Evolutionary conservation across 2,329 filamentous ascomycete genomes (phyloP), one percentile per base, ranked within the genome.

Genomic region (Pestalotiopsis sp.): DNA sequence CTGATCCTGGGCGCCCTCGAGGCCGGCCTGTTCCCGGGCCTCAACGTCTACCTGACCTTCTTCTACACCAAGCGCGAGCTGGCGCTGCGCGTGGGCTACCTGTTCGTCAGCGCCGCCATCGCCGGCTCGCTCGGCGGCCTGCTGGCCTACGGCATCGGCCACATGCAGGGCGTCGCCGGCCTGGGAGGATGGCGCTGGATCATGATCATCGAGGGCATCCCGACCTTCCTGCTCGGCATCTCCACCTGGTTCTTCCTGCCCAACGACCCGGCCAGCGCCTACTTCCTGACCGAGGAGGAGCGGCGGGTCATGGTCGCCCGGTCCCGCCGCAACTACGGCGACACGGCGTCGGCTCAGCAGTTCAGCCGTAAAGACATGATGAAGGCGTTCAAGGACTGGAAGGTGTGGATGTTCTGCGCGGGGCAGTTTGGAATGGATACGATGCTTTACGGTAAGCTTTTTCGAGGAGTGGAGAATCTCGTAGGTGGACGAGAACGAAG

Each of bases 1-100:
- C 76, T 94, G 0, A 80, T 94, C 14, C 86, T 94, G 0, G 92
- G 92, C 4, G 83, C 86, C 6, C 85, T 93, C 52, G 91, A 93
- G 79, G 91, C 89, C 0, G 91, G 91, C 0, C 81, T 93, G 0
- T 93, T 93, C 72, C 91, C 92, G 0, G 91, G 91, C 0, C 80
- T 92, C 72, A 90, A 87, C 4, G 80, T 91, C 20, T 93, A 93
- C 73, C 83, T 94, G 20, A 93, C 92, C 0, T 87, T 93, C 72
- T 94, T 93, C 83, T 94, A 94, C 80, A 92, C 89, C 61, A 92
- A 91, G 75, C 85, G 86, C 36, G 92, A 94, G 78, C 85, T 94
- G 1, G 92, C 91, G 4, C 80, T 93, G 57, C 88, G 92, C 2
- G 90, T 93, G 3, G 91, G 90, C 1, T 93, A 93, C 73, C 84